Evolutionary conservation across 1,139 yeast species (phyloP), one percentile per base, ranked within the genome.

Genomic region (Suhomyces anneliseae): DNA sequence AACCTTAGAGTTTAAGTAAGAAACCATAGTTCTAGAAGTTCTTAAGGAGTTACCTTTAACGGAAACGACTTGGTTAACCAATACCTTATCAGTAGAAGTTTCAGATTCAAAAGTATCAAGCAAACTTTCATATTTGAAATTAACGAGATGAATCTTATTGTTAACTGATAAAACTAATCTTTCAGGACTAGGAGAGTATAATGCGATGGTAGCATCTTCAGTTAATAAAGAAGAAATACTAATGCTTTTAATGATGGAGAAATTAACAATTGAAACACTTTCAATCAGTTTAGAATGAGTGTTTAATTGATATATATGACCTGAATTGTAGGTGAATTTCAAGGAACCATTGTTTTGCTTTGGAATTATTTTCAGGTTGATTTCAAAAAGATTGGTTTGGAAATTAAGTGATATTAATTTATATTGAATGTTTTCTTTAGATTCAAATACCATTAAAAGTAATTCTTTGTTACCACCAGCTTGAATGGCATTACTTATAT

Each of bases 21-120:
- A 60, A n/a, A 74, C 75, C 60, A 70, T 67, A 0, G 83, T 69
- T 43, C 68, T 67, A 41, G 66, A 65, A 2, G 76, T 63, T 50
- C 66, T 72, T 29, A 65, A 50, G 1, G 82, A 65, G 43, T 60
- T 64, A 8, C 84, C 84, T 40, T 65, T 68, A 12, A 77, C 81
- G 7, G 61, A 60, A 29, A 75, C 72, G 7, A 69, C 69, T 42
- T 69, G 69, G 43, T 65, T 61, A 29, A 78, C 52, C 48, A 58
- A 60, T 10, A 67, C 59, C 38, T 62, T 59, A 49, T 65, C 69
- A 38, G 60, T 39, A 48, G 47, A 35, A 11, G 52, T 39, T 8
- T 41, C 40, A 5, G 61, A 58, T 44, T 54, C 52, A 41, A 68
- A 68, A 6, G 70, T 64, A 33, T 74, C 74, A 51, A 80, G 65